Evolutionary conservation across 192 early-diverging fungal species (phyloP).

Genomic region (Phlyctochytrium arcticum): DNA sequence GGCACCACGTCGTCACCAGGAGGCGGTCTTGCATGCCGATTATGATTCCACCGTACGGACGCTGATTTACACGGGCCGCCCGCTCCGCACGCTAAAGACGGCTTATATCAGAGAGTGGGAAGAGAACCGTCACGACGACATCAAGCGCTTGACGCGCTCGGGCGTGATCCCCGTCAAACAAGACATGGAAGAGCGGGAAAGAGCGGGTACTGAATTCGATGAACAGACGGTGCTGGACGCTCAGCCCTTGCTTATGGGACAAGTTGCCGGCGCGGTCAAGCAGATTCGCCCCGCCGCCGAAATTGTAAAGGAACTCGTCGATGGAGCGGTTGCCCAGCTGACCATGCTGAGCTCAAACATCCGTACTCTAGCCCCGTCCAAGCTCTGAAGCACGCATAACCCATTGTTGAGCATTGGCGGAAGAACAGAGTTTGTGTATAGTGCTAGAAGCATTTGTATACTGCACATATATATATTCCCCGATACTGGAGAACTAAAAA

Average conservation of each 20-base stretch:
- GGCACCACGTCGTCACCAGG: slow-evolving; percentile 37
- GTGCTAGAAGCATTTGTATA: too few relatives aligned
- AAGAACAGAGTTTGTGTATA: too few relatives aligned
- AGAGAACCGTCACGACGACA: slow-evolving; percentile 28
- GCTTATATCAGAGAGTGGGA: slow-evolving; percentile 27
- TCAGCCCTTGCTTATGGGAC: slow-evolving; percentile 37
- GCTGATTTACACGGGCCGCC: slow-evolving; percentile 38
- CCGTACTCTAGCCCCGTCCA: too few relatives aligned
- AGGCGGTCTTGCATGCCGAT: slow-evolving; percentile 35
- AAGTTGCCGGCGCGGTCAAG: slow-evolving; percentile 38
- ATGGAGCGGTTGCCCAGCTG: slow-evolving; percentile 29
- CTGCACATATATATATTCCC: too few relatives aligned
- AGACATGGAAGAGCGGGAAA: slow-evolving; percentile 22
- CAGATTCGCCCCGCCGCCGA: slow-evolving; percentile 44
- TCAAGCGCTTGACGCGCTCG: slow-evolving; percentile 21
- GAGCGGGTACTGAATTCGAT: neutral
- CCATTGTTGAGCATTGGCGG: too few relatives aligned
- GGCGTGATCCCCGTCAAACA: slow-evolving; percentile 32
- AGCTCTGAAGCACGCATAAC: too few relatives aligned
- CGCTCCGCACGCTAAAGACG: slow-evolving; percentile 36
- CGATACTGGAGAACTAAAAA: too few relatives aligned
- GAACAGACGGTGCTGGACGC: slow-evolving; percentile 6
- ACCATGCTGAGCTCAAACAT: too few relatives aligned
- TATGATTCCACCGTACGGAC: slow-evolving; percentile 44
- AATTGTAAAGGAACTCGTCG: slow-evolving; percentile 46